A percentile compares a stretch with the other conserved stretches of the same genome.
Conservation (phyloP, 2,329 filamentous ascomycete genomes). For the Beauveria bassiana region DNA sequence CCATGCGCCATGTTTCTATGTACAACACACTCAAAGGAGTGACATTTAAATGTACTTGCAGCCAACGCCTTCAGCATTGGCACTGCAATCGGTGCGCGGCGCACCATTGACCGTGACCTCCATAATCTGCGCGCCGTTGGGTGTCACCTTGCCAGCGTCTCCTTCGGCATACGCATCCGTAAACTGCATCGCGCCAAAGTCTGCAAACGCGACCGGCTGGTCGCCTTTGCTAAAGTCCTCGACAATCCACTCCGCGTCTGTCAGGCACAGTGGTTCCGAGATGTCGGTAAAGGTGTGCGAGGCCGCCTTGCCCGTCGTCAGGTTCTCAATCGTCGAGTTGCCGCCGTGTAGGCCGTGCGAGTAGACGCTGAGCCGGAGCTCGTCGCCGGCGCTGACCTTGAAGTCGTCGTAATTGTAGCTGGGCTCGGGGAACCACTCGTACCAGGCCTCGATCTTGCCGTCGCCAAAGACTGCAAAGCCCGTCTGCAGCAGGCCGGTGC, state of each 20-base stretch:
- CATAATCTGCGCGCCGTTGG: background rate
- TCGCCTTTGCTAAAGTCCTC: slow-evolving; percentile 20
- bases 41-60: background rate
- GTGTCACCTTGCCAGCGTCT: slow-evolving; percentile 13
- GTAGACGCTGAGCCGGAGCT: slow-evolving; percentile 24
- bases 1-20: background rate
- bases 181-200: slow-evolving; percentile 24
- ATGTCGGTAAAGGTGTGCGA: slow-evolving; percentile 42
- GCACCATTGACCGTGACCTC: background rate
- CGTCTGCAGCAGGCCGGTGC: slow-evolving; percentile 5
- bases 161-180: slow-evolving; percentile 18
- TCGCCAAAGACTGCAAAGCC: slow-evolving; percentile 4
- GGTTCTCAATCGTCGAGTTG: slow-evolving; percentile 12
- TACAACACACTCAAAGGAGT: background rate
- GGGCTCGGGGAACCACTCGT: slow-evolving; percentile 10
- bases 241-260: no score
- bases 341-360: slow-evolving; percentile 14
- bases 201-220: slow-evolving; percentile 20
- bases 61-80: background rate
- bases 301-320: slow-evolving; percentile 38
- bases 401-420: slow-evolving; percentile 5
- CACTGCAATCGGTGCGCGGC: background rate
- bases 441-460: slow-evolving; percentile 5
- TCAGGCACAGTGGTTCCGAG: slow-evolving; percentile 33
- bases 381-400: slow-evolving; percentile 21